phyloP scores from a whole-genome alignment of 2,329 filamentous ascomycete genomes.

The Fusarium anthophilum region DNA sequence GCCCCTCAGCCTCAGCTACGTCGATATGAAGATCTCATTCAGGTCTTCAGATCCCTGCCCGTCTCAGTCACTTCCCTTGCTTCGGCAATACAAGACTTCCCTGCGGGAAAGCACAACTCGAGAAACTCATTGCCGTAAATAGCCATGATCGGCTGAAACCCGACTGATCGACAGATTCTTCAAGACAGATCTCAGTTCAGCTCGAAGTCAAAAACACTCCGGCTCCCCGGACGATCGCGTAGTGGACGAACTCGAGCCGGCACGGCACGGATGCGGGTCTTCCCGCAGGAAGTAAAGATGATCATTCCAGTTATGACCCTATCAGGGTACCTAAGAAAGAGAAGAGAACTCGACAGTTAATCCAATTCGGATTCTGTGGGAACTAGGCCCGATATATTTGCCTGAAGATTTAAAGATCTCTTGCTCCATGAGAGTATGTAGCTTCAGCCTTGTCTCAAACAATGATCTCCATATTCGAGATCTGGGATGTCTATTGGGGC shows the following conservation, averaged over 20 bases:
- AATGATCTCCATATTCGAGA: not conserved
- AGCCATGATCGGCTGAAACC: not conserved
- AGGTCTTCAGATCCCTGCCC: not conserved
- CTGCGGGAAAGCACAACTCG: not conserved
- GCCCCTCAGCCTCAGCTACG: rapidly evolving
- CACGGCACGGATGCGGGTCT: not conserved
- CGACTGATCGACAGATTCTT: not conserved
- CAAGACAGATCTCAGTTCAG: not conserved
- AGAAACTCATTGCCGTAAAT: not conserved
- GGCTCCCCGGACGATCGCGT: not conserved
- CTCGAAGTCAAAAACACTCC: not conserved
- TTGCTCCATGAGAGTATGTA: too few species aligned
- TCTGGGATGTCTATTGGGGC: not conserved
- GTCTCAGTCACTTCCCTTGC: not conserved
- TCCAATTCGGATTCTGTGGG: rapidly evolving
- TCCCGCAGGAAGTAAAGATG: not conserved
- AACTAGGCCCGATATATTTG: not conserved
- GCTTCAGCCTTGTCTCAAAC: not conserved
- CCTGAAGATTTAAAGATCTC: not conserved
- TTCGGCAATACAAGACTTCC: not conserved
- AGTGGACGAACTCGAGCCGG: not conserved
- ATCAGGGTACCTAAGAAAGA: not conserved
- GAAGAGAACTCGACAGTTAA: too few species aligned
- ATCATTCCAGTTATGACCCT: not conserved
- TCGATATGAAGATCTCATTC: too few species aligned